phyloP scores from a whole-genome alignment of 495 filamentous ascomycete species.

The Neurospora pannonica region DNA sequence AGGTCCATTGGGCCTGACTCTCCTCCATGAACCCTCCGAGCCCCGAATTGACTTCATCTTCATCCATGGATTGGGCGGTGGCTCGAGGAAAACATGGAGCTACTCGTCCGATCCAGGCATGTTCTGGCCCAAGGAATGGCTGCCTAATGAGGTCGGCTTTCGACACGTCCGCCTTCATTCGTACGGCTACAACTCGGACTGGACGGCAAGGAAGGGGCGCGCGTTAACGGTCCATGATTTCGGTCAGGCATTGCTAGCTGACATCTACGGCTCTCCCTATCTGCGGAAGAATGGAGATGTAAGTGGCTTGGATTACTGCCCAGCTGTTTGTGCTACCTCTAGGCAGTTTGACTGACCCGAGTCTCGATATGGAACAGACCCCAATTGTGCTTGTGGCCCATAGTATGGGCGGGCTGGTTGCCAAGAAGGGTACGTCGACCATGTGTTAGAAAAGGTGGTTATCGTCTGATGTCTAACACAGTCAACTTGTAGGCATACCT shows the following conservation, averaged over 20 bases:
- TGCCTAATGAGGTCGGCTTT: slow-evolving; percentile 18
- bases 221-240: slow-evolving; percentile 19
- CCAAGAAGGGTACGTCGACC: slow-evolving; percentile 17
- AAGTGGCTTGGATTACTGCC: background rate
- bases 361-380: slow-evolving; percentile 2
- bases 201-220: slow-evolving; percentile 7
- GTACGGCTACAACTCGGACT: slow-evolving; percentile 24
- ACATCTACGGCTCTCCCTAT: slow-evolving; percentile 11
- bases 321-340: background rate
- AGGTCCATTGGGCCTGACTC: slow-evolving; percentile 8
- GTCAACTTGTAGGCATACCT: slow-evolving; percentile 15
- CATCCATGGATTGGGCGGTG: slow-evolving; percentile 22
- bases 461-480: too few relatives aligned
- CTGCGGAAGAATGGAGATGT: slow-evolving; percentile 14
- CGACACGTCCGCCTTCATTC: slow-evolving; percentile 19
- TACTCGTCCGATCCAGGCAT: slow-evolving; percentile 2
- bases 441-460: background rate
- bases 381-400: slow-evolving; percentile 23
- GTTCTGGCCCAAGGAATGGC: slow-evolving; percentile 27
- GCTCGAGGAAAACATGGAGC: slow-evolving; percentile 19
- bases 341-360: background rate
- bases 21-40: slow-evolving; percentile 12
- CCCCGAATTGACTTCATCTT: slow-evolving; percentile 17
- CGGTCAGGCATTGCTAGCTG: slow-evolving; percentile 15
- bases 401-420: slow-evolving; percentile 24